Evolutionary conservation across 768 basidiomycete genomes (phyloP), one percentile per base, ranked within the genome.

Genomic region (Tephrocybe sp.): DNA sequence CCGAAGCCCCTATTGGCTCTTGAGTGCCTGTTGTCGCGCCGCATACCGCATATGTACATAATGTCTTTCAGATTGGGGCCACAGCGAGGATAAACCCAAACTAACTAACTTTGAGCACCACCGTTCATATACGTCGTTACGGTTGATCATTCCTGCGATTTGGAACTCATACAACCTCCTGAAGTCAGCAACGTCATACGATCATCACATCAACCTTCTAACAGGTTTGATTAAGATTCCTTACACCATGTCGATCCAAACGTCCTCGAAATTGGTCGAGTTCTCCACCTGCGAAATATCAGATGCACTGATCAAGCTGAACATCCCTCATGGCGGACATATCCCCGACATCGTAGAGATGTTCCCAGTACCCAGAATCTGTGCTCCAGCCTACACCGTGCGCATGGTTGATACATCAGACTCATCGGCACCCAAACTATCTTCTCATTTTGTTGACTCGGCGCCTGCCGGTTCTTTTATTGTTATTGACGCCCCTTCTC

Each of bases 321-420:
- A 82, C 8, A 63, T 80, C 12, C 70, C 79, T 11, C 78, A 84
- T 57, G 93, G 91, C 0, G 93, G 94, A 1, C 76, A 83, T 60
- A 76, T 97, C n/a, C 85, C 90, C 3, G 92, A 93, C 65, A 78
- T 97, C 10, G 68, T 78, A 47, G 68, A 79, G 70, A 58, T 80
- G 48, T 83, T 85, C 10, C 73, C 81, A 4, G 56, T 44, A 23
- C 28, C 51, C 23, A 72, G 73, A 38, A 67, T 77, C 33, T 90
- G 88, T 61, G 90, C 85, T 2, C 88, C 85, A 28, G 94, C 90
- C 2, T 94, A 90, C 65, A 96, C 94, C 1, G 92, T 96, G 33
- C 76, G 84, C 68, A 90, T 95, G 82, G 89, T 91, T 9, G 65
- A 73, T 6, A 71, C 74, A 0, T 76, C 77, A 0, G 79, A 90